Evolutionary conservation across 2,329 filamentous ascomycete species (phyloP).

Genomic region (Fusarium domesticum): DNA sequence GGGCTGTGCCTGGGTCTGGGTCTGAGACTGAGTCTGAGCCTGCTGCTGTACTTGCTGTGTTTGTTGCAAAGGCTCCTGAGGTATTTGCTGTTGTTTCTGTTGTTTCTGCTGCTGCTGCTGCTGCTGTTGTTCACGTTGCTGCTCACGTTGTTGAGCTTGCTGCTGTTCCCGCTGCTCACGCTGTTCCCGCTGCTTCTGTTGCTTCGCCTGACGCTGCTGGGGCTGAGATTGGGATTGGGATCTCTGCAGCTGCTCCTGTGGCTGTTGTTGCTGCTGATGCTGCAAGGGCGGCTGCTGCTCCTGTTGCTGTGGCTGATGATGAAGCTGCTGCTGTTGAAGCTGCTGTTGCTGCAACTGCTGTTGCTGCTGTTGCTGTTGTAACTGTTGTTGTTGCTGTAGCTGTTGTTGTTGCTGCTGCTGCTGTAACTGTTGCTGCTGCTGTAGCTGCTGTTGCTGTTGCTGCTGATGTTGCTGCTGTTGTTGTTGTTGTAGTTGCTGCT

Average conservation of each 20-base stretch:
- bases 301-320: slow-evolving; percentile 36
- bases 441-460: slow-evolving; percentile 30
- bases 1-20: slow-evolving; percentile 35
- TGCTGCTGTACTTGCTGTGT: slow-evolving; percentile 30
- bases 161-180: slow-evolving; percentile 25
- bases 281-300: slow-evolving; percentile 13
- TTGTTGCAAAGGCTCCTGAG: slow-evolving; percentile 26
- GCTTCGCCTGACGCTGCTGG: slow-evolving; percentile 25
- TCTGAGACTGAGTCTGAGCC: slow-evolving; percentile 29
- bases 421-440: slow-evolving; percentile 29
- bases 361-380: slow-evolving; percentile 18
- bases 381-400: slow-evolving; percentile 11
- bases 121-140: slow-evolving; percentile 21
- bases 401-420: slow-evolving; percentile 23
- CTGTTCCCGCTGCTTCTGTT: slow-evolving; percentile 13
- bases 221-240: slow-evolving; percentile 24
- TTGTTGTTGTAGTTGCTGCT: slow-evolving; percentile 33
- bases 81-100: slow-evolving; percentile 33
- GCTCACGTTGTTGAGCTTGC: slow-evolving; percentile 25
- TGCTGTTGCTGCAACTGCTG: slow-evolving; percentile 22
- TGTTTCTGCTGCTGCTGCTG: slow-evolving; percentile 31
- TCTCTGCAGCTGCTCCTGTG: slow-evolving; percentile 31
- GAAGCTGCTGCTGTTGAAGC: slow-evolving; percentile 34
- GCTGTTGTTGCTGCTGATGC: slow-evolving; percentile 26
- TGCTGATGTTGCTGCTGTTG: slow-evolving; percentile 33